Evolutionary conservation across 768 basidiomycete species (phyloP), one percentile per base, ranked within the genome.

Genomic region (Boletus reticuloceps): DNA sequence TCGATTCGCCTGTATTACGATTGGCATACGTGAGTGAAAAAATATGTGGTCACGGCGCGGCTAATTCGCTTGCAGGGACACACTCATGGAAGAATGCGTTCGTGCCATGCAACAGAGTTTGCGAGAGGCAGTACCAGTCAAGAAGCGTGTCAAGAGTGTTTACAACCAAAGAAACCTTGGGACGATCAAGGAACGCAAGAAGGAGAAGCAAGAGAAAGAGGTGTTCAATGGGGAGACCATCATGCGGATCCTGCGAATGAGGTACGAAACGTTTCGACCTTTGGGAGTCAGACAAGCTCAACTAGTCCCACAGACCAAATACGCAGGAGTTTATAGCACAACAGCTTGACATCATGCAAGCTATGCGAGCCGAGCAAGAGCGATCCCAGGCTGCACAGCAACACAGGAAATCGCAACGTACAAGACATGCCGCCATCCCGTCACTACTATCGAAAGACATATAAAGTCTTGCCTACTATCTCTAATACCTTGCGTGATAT

Each of bases 1-100:
- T 91, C 91, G 12, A 87, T 98, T 56, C 85, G 94, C 32, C 71
- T 99, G 49, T 98, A 97, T 73, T 98, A 99, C 65, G 97, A 99
- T 67, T 95, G 92, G 94, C 81, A 86, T 63, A 92, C 91, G 91
- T 92, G 68, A 51, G 89, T 73, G 6, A 36, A 67, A 38, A 34
- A 6, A 34, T 22, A 12, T 37, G 53, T 54, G 29, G 22, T 41
- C 6, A 38, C 11, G 47, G 44, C 47, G 34, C 14, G 50, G 31
- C 59, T 56, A 46, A 67, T 42, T 38, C 27, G 32, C 20, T 6
- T 50, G 20, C 60, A 91, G 90, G 39, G 90, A 91, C 67, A 84
- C 83, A 12, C 73, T 92, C 31, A 94, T 92, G 89, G 90, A 97
- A 71, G 94, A 97, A 74, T 97, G 94, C 61, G 94, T 97, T 19